Percentiles rank a stretch among this genome's conserved stretches.
These are phyloP conservation scores for Vitis amurensis DNA, from an alignment of 164 flowering plant species.

Conservation along the genomic window DNA sequence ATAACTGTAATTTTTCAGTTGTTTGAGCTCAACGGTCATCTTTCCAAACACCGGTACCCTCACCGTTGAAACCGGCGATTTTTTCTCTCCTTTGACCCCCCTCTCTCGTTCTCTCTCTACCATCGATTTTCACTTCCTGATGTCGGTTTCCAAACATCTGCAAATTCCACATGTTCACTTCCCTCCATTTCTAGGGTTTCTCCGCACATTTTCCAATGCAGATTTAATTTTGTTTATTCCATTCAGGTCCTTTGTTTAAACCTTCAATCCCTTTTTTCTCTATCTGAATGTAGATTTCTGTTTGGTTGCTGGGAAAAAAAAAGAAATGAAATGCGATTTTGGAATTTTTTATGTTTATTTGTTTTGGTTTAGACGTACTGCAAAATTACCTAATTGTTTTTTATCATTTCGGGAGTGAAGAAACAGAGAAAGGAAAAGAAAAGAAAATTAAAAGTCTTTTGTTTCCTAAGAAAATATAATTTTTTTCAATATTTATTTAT, in stretches of 20 bases:
- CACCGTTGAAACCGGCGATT: constrained; percentile 14
- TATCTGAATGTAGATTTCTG: not conserved
- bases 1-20: no score
- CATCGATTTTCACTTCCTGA: constrained; percentile 5
- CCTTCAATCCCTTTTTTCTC: not conserved
- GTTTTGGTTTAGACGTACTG: no score
- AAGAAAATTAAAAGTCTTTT: no score
- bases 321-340: not conserved
- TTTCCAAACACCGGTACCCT: not conserved
- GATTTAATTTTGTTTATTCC: not conserved
- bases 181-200: not conserved
- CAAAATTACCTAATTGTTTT: no score
- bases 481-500: no score
- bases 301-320: not conserved
- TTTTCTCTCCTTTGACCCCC: constrained; percentile 8
- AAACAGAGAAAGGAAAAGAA: no score
- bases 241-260: not conserved
- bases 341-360: no score
- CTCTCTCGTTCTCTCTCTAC: not conserved
- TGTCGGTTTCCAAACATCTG: not conserved
- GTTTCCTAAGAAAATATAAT: no score
- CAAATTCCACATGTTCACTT: not conserved
- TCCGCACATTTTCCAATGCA: not conserved
- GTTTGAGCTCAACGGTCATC: constrained; percentile 1
- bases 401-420: no score